Percentiles rank a stretch among this genome's conserved stretches.
These are phyloP conservation scores for Apiosordaria backusii DNA, from an alignment of 495 filamentous ascomycete genomes.

Conservation along the genomic window DNA sequence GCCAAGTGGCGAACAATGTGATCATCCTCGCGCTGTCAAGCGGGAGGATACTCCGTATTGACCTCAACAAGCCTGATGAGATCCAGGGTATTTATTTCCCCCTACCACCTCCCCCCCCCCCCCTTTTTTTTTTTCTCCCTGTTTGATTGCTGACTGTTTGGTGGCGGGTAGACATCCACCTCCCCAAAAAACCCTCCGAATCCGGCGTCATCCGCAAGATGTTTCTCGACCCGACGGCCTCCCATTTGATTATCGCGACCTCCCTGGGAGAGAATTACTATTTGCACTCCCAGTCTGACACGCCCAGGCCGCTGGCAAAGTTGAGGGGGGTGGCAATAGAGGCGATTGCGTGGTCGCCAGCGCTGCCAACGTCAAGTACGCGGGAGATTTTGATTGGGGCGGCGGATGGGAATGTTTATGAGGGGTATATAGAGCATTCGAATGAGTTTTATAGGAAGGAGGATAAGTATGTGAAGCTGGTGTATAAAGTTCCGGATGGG, in stretches of 20 bases:
- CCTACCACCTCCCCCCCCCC: background rate
- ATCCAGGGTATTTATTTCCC: constrained; percentile 70
- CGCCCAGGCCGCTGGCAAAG: constrained; percentile 75
- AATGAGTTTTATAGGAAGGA: constrained; percentile 92
- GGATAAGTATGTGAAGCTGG: constrained; percentile 79
- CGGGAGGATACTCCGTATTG: constrained; percentile 85
- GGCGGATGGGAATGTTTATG: constrained; percentile 89
- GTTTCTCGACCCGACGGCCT: constrained; percentile 96
- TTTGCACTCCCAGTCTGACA: constrained; percentile 88
- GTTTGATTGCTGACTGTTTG: background rate
- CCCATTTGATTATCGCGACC: constrained; percentile 87
- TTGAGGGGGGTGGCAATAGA: constrained; percentile 85
- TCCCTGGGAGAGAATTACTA: constrained; percentile 95
- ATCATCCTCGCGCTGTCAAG: constrained; percentile 85
- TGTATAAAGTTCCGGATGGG: constrained; percentile 76
- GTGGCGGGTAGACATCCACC: constrained; percentile 74
- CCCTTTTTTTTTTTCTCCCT: background rate
- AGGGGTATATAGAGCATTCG: constrained; percentile 90
- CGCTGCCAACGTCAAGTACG: constrained; percentile 91
- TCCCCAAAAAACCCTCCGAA: constrained; percentile 89
- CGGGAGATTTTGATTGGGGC: constrained; percentile 92
- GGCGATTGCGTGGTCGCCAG: constrained; percentile 91
- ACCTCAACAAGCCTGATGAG: constrained; percentile 87
- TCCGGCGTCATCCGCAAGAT: constrained; percentile 87
- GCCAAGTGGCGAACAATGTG: constrained; percentile 96